Conservation (phyloP, 2,329 filamentous ascomycete genomes). For the Cladosporium colombiae region DNA sequence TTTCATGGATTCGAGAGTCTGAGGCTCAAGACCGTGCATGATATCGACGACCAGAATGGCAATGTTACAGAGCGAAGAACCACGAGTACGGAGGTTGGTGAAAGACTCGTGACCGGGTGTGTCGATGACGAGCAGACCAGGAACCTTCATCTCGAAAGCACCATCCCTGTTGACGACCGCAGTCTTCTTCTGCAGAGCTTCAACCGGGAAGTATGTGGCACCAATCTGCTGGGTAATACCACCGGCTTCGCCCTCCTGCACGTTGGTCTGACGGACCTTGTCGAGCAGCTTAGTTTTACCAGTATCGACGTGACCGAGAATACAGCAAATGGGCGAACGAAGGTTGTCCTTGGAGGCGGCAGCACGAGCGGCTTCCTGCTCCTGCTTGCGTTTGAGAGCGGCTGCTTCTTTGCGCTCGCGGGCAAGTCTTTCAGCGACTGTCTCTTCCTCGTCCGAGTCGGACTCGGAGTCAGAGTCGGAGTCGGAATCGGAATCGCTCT, state of each 20-base stretch:
- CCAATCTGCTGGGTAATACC: slow-evolving; percentile 99
- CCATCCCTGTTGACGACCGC: slow-evolving; percentile 88
- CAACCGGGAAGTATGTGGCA: slow-evolving; percentile 97
- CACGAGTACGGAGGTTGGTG: slow-evolving; percentile 93
- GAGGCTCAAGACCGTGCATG: slow-evolving; percentile 97
- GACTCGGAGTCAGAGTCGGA: slow-evolving; percentile 59
- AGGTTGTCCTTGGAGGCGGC: slow-evolving; percentile 92
- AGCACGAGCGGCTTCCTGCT: slow-evolving; percentile 86
- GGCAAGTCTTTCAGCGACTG: slow-evolving; percentile 71
- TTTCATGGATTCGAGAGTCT: slow-evolving; percentile 96
- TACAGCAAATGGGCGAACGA: slow-evolving; percentile 98
- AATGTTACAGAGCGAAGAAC: slow-evolving; percentile 98
- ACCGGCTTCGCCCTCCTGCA: slow-evolving; percentile 97
- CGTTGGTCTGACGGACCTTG: slow-evolving; percentile 97
- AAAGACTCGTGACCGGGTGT: slow-evolving; percentile 99
- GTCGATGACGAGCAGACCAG: slow-evolving; percentile 93
- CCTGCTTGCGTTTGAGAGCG: slow-evolving; percentile 82
- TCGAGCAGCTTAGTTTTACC: slow-evolving; percentile 99
- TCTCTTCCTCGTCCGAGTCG: slow-evolving; percentile 64
- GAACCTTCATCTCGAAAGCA: slow-evolving; percentile 94
- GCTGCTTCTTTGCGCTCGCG: slow-evolving; percentile 83
- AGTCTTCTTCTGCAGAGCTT: slow-evolving; percentile 90
- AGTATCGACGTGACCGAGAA: slow-evolving; percentile 99
- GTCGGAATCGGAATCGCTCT: slow-evolving; percentile 42
- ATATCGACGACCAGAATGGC: slow-evolving; percentile 99